These are phyloP conservation scores for Ophiocordyceps sinensis DNA, from an alignment of 2,329 filamentous ascomycete genomes.

Conservation along the genomic window DNA sequence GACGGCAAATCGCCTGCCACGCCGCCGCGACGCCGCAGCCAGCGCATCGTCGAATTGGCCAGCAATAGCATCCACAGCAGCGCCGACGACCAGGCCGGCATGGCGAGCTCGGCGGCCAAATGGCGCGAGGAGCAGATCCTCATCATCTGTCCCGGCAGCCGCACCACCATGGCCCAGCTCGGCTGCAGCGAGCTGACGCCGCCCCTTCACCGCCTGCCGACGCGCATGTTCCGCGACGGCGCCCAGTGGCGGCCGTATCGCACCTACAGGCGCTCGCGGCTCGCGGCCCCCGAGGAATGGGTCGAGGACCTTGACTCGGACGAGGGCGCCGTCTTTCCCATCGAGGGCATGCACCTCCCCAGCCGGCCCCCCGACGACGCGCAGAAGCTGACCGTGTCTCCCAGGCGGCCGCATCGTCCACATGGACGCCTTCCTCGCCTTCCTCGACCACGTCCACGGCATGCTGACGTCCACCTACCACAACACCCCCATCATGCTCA, in stretches of 20 bases:
- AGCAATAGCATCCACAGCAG: too few relatives aligned
- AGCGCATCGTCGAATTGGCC: too few relatives aligned
- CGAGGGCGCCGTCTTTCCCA: slow-evolving; percentile 81
- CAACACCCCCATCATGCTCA: slow-evolving; percentile 86
- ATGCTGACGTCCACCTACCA: slow-evolving; percentile 83
- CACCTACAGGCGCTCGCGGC: slow-evolving; percentile 51
- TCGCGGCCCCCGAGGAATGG: slow-evolving; percentile 41
- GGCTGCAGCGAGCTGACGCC: slow-evolving; percentile 85
- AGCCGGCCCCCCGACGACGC: not conserved
- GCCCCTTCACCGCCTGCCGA: slow-evolving; percentile 71
- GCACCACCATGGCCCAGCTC: slow-evolving; percentile 80
- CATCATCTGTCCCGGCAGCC: slow-evolving; percentile 70
- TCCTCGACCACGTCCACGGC: slow-evolving; percentile 84
- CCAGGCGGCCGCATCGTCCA: slow-evolving; percentile 71
- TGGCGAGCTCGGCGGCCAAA: slow-evolving; percentile 43
- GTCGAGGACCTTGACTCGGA: slow-evolving; percentile 81
- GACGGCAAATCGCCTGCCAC: too few relatives aligned
- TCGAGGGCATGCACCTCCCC: slow-evolving; percentile 36
- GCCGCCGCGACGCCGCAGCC: too few relatives aligned
- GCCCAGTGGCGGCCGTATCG: slow-evolving; percentile 65
- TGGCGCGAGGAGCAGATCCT: slow-evolving; percentile 52
- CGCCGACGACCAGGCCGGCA: slow-evolving; percentile 14
- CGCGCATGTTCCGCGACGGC: slow-evolving; percentile 87
- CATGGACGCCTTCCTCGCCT: slow-evolving; percentile 86
- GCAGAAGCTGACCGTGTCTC: slow-evolving; percentile 1